Evolutionary conservation across 2,329 filamentous ascomycete species (phyloP), one percentile per base, ranked within the genome.

Genomic region (Aspergillus sp.): DNA sequence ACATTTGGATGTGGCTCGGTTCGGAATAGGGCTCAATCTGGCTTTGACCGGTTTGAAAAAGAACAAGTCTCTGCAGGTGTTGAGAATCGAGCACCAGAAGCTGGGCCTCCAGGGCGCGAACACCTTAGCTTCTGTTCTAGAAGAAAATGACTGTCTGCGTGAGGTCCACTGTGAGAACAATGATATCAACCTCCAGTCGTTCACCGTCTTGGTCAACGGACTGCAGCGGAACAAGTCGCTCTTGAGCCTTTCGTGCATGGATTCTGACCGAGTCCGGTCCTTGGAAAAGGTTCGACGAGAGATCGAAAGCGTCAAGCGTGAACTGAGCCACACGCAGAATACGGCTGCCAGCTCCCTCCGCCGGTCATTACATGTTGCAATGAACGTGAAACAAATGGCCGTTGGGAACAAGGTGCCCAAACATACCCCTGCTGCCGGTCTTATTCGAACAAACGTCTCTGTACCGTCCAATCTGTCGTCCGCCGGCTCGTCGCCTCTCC

Each of bases 141-240:
- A 86, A 61, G 78, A 78, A 55, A 89, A 89, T 61, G 76, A 70
- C 2, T 81, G 80, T 1, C 71, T 90, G 4, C 77, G 80, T 21
- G 83, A 89, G 64, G 76, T 90, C 5, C 79, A 88, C 60, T 89
- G 87, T 67, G 86, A 87, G 56, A 84, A 87, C 66, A 90, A 90
- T 63, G 83, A 85, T 50, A 87, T 88, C 50, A 85, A 85, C 43
- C 75, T 88, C n/a, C 83, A 86, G 58, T 86, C 84, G 1, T 86
- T 88, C 58, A 88, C 85, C 0, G 84, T 86, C 47, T 72, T 88
- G 5, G 83, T 89, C 46, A 87, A 89, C 61, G 80, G 85, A 16
- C 71, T 89, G n/a, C 79, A 86, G 54, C 80, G 79, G 40, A 90
- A 90, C 62, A 80, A 78, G 2, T 82, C 81, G 0, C 67, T 89